Base-by-base conservation (phyloP, 192 early-diverging fungal species). In the Entomortierella lignicola region DNA sequence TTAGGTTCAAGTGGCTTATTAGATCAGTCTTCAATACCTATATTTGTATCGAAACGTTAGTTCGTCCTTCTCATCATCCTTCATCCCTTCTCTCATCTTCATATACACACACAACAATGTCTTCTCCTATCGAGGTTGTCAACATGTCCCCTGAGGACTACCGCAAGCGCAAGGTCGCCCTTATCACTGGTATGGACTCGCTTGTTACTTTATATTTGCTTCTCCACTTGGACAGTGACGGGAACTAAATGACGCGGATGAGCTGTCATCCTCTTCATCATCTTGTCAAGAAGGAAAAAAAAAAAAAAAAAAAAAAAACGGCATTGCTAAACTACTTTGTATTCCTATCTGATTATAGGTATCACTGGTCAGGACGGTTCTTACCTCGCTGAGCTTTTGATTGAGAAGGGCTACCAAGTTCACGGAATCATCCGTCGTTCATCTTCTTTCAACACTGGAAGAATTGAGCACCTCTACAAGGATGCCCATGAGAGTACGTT, bases 301-400 rank as follows among this genome's bases (percentile, higher is more conserved):
- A n/a, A n/a, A n/a, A n/a, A n/a, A n/a, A n/a, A 15, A 47, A 20
- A 47, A 20, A 20, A 47, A 47, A 20, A 15, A 47, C 15, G 8
- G 17, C 44, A 47, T 20, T 12, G 12, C 44, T 47, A 47, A 47
- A 4, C 5, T 47, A 20, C 44, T 47, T 42, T 42, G 13, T 42
- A 10, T 42, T 47, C 20, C 17, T 15, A 12, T 15, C 44, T 4
- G 15, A 47, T 20, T 12, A 50, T 60, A 91, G 92, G 92, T 82
- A 90, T 94, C 77, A 94, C 92, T 61, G 92, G 92, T 63, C 92
- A 94, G 77, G 92, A 94, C 82, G 92, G 92, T 51, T 92, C 90
- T 43, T 94, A 94, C 73, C 83, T 94, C 18, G 84, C 90, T 7
- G 92, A 94, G 69, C 85, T 94, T 50, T 81, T 94, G 42, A 81